These are phyloP conservation scores for Miamiensis avidus DNA, from an alignment of 169 alveolate species.

Conservation along the genomic window DNA sequence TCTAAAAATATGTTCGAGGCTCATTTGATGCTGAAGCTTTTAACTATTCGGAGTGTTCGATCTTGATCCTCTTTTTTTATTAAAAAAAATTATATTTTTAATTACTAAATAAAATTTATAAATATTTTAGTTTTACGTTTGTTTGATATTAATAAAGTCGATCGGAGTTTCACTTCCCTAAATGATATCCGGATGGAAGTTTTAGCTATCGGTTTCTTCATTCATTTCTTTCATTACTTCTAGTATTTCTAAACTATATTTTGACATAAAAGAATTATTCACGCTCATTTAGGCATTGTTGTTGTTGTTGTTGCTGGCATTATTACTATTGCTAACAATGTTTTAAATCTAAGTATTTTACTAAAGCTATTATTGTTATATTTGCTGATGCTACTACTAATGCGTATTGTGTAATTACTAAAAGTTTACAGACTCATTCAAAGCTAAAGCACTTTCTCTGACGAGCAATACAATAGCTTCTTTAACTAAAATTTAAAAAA, in stretches of 20 bases:
- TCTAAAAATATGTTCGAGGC: background rate
- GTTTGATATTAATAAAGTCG: too few relatives aligned
- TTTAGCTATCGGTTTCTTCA: background rate
- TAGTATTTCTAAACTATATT: background rate
- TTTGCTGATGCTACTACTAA: too few relatives aligned
- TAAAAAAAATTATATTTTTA: too few relatives aligned
- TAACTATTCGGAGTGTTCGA: background rate
- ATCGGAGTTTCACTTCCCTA: background rate
- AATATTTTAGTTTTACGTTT: background rate
- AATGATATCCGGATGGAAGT: too few relatives aligned
- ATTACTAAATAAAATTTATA: background rate
- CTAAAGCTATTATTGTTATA: too few relatives aligned
- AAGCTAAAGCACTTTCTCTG: background rate
- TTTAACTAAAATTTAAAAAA: background rate
- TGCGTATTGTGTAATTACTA: background rate
- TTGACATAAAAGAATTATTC: background rate
- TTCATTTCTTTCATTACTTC: background rate
- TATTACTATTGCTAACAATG: background rate
- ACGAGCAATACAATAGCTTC: background rate
- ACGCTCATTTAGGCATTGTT: background rate
- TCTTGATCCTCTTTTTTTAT: background rate
- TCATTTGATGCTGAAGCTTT: too few relatives aligned
- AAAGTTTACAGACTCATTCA: background rate
- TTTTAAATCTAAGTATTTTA: too few relatives aligned
- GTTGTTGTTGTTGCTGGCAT: background rate